A percentile compares a stretch with the other conserved stretches of the same genome.
Evolutionary conservation across 805 yeast genomes (phyloP).

Genomic region (Metschnikowia henanensis): DNA sequence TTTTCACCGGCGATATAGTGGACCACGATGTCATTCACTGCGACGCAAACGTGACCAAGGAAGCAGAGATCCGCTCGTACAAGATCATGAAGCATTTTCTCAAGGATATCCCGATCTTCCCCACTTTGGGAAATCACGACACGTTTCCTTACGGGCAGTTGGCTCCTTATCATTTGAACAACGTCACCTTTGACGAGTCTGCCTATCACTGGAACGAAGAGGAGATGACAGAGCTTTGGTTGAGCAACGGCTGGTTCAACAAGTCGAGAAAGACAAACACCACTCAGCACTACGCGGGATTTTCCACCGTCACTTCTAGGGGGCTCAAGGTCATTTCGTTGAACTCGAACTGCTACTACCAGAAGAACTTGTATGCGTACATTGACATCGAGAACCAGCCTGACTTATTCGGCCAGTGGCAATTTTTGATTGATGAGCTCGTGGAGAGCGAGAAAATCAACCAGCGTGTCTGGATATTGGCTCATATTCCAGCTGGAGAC

Average conservation of each 20-base stretch:
- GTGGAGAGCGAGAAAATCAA: slow-evolving; percentile 55
- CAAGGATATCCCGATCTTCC: slow-evolving; percentile 54
- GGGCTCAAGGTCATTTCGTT: slow-evolving; percentile 43
- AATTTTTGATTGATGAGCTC: slow-evolving; percentile 61
- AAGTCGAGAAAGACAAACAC: slow-evolving; percentile 23
- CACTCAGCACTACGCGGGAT: slow-evolving; percentile 59
- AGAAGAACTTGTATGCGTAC: slow-evolving; percentile 51
- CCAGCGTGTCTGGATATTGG: slow-evolving; percentile 71
- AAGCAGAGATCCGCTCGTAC: slow-evolving; percentile 70
- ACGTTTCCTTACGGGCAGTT: slow-evolving; percentile 71
- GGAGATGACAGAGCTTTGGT: slow-evolving; percentile 36
- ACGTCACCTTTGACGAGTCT: slow-evolving; percentile 16
- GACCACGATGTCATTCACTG: slow-evolving; percentile 60
- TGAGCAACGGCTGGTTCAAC: slow-evolving; percentile 39
- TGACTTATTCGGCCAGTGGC: slow-evolving; percentile 63
- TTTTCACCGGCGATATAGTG: slow-evolving; percentile 74
- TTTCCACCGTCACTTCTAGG: slow-evolving; percentile 50
- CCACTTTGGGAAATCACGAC: slow-evolving; percentile 72
- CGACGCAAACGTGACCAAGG: slow-evolving; percentile 63
- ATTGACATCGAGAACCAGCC: slow-evolving; percentile 55
- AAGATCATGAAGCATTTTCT: slow-evolving; percentile 54
- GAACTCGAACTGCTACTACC: slow-evolving; percentile 69
- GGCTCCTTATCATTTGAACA: slow-evolving; percentile 42
- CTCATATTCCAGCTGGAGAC: slow-evolving; percentile 63
- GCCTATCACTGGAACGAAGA: slow-evolving; percentile 40